phyloP scores from a whole-genome alignment of 2,329 filamentous ascomycete species.

The Aspergillus oerlinghausenensis region DNA sequence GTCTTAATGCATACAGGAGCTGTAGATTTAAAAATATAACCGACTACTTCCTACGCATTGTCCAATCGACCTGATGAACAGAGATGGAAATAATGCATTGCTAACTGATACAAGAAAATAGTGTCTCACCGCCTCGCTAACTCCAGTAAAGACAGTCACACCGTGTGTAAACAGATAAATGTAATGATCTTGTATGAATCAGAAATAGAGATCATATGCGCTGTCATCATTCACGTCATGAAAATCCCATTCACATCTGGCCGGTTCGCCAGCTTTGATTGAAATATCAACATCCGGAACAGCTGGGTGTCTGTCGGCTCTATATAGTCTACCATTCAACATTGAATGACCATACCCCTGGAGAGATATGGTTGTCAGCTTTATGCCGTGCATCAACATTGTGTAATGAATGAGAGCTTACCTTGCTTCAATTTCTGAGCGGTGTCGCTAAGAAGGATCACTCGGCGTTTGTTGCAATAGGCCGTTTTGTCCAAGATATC shows the following conservation, averaged over 20 bases:
- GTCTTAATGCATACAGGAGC: not conserved
- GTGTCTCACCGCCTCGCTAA: not conserved
- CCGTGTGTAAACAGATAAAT: slow-evolving; percentile 1
- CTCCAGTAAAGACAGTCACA: not conserved
- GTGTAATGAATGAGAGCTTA: slow-evolving; percentile 42
- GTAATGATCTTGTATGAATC: slow-evolving; percentile 2
- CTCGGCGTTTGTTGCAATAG: slow-evolving; percentile 87
- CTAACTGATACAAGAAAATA: not conserved
- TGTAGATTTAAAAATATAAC: not conserved
- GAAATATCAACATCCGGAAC: slow-evolving; percentile 1
- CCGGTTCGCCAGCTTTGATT: not conserved
- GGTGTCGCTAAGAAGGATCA: slow-evolving; percentile 87
- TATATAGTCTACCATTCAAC: slow-evolving; percentile 34
- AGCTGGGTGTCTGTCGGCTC: slow-evolving; percentile 13
- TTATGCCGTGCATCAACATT: slow-evolving; percentile 1
- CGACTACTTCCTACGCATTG: not conserved
- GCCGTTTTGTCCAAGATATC: slow-evolving; percentile 98
- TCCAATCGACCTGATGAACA: not conserved
- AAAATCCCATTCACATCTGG: slow-evolving; percentile 9
- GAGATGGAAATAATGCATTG: not conserved
- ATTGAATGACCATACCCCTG: slow-evolving; percentile 46
- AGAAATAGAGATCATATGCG: slow-evolving; percentile 12
- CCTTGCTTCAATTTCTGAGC: slow-evolving; percentile 86
- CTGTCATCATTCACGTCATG: slow-evolving; percentile 21
- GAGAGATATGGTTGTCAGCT: slow-evolving; percentile 2